Conservation (phyloP, 257 asterid species). For the Lycium ferocissimum region DNA sequence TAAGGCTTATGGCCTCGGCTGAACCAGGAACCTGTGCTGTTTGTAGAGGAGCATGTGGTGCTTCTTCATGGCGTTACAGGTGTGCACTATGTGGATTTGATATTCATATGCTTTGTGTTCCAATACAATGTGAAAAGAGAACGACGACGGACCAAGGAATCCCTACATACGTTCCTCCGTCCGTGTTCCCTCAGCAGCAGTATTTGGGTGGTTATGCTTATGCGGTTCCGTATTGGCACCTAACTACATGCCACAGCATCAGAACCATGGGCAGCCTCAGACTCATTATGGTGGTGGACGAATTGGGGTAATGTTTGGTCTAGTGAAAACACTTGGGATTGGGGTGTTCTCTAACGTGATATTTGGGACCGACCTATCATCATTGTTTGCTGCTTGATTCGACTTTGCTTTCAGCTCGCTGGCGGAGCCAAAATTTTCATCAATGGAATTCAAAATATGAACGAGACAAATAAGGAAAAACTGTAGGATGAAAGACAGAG, state of each 20-base stretch:
- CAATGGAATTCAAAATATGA: not conserved
- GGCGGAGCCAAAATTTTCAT: not conserved
- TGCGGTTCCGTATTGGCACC: slow-evolving; percentile 36
- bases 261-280: slow-evolving; percentile 12
- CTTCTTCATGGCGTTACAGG: slow-evolving; percentile 50
- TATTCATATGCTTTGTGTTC: slow-evolving; percentile 51
- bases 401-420: not conserved
- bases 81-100: slow-evolving; percentile 44
- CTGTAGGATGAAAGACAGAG: no score
- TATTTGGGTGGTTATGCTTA: slow-evolving; percentile 28
- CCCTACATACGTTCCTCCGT: slow-evolving; percentile 22
- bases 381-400: slow-evolving; percentile 30
- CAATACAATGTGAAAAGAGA: slow-evolving; percentile 34
- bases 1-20: slow-evolving; percentile 32
- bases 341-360: slow-evolving; percentile 52
- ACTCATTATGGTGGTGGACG: slow-evolving; percentile 18
- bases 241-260: slow-evolving; percentile 30
- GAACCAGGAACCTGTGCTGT: slow-evolving; percentile 33
- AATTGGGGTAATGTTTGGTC: slow-evolving; percentile 45
- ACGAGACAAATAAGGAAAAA: no score
- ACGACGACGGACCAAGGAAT: slow-evolving; percentile 37
- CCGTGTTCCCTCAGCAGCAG: slow-evolving; percentile 31
- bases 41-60: slow-evolving; percentile 34
- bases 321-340: slow-evolving; percentile 46
- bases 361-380: slow-evolving; percentile 46